These are phyloP conservation scores for Melampsora americana DNA, from an alignment of 1,284 basidiomycete species.

Conservation along the genomic window DNA sequence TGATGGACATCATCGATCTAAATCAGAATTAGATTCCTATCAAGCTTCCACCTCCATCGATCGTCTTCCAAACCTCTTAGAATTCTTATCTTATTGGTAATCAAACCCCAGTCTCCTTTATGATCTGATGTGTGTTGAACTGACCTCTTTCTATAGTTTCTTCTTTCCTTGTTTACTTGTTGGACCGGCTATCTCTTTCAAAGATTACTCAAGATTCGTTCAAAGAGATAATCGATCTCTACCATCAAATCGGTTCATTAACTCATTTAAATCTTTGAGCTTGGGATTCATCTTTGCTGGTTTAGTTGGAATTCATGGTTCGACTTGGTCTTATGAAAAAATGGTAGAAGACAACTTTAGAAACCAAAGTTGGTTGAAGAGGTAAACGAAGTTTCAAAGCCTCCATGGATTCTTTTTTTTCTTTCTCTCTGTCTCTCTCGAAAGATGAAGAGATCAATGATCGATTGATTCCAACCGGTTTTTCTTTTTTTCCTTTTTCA, in stretches of 20 bases:
- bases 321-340: constrained; percentile 63
- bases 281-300: constrained; percentile 73
- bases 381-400: no score
- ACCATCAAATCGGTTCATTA: constrained; percentile 47
- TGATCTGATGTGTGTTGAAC: no score
- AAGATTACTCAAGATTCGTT: constrained; percentile 74
- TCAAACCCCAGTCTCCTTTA: no score
- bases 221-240: constrained; percentile 60
- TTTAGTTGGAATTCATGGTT: constrained; percentile 67
- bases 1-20: constrained; percentile 25
- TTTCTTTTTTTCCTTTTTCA: no score
- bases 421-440: no score
- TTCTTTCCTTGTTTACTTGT: constrained; percentile 95
- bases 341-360: constrained; percentile 56
- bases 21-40: constrained; percentile 74
- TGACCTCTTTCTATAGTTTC: no score
- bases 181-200: constrained; percentile 82
- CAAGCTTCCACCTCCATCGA: constrained; percentile 72
- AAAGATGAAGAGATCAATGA: no score
- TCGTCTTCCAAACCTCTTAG: constrained; percentile 73
- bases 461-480: no score
- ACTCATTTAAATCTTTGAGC: constrained; percentile 47
- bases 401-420: no score
- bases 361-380: constrained; percentile 15
- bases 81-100: constrained; percentile 78